phyloP scores from a whole-genome alignment of 2,329 filamentous ascomycete species.

The Aspergillus versicolor region DNA sequence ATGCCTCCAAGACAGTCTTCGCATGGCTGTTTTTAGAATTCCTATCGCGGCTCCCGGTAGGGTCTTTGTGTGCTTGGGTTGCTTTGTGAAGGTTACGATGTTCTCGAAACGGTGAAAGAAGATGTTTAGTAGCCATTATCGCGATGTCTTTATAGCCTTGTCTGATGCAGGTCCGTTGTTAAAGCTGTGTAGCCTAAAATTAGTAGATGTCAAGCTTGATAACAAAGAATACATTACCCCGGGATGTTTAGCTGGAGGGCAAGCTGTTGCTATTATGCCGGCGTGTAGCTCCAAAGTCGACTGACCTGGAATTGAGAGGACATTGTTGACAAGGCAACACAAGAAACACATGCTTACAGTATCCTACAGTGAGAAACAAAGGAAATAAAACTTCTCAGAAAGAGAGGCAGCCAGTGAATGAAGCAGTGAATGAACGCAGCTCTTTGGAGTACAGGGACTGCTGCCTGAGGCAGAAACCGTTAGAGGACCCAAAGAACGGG shows the following conservation, averaged over 20 bases:
- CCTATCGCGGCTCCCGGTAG: neutral
- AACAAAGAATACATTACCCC: neutral
- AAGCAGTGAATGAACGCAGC: neutral
- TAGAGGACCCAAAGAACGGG: neutral
- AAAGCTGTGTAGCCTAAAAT: neutral
- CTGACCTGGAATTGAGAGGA: neutral
- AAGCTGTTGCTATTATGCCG: neutral
- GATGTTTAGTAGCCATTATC: neutral
- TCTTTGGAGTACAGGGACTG: neutral
- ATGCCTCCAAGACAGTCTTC: neutral
- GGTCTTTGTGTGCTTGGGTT: neutral
- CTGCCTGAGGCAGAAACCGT: constrained; percentile 2
- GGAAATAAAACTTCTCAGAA: neutral
- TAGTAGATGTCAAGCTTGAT: neutral
- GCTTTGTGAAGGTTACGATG: neutral
- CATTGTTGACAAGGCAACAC: too few species aligned
- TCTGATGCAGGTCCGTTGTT: neutral
- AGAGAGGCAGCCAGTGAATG: neutral
- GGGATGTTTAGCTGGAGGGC: neutral
- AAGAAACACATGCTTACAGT: neutral
- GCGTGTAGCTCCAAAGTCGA: neutral
- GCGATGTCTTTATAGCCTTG: neutral
- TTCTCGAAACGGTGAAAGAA: neutral
- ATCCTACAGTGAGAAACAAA: neutral
- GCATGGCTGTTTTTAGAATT: neutral